phyloP scores from a whole-genome alignment of 768 basidiomycete species.

The Psilocybe azurescens region DNA sequence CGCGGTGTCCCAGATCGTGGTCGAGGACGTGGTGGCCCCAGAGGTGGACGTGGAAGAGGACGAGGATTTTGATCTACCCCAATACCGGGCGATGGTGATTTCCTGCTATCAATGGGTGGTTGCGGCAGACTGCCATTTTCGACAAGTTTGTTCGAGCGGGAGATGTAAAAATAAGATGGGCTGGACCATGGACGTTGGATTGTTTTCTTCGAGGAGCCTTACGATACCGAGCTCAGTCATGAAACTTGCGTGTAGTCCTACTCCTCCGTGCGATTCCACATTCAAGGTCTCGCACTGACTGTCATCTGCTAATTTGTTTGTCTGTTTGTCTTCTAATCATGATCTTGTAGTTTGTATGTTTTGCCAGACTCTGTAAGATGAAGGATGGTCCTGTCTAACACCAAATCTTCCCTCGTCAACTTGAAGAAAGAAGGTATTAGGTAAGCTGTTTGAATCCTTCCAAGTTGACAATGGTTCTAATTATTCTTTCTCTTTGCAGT shows the following conservation, averaged over 20 bases:
- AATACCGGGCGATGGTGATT: not conserved
- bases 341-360: conserved; percentile 22
- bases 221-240: not conserved
- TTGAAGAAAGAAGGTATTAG: too few relatives aligned
- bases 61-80: conserved; percentile 33
- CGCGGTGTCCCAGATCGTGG: conserved; percentile 57
- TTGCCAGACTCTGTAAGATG: not conserved
- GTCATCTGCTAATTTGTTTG: conserved; percentile 12
- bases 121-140: not conserved
- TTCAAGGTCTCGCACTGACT: conserved; percentile 14
- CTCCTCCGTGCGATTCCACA: conserved; percentile 16
- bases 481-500: too few relatives aligned
- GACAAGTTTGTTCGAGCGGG: conserved; percentile 7
- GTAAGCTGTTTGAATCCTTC: too few relatives aligned
- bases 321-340: conserved; percentile 19
- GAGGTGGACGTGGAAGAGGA: conserved; percentile 54
- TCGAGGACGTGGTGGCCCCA: conserved; percentile 58
- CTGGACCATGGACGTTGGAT: not conserved
- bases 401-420: too few relatives aligned
- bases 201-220: not conserved
- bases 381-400: not conserved
- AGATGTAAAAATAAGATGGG: conserved; percentile 18
- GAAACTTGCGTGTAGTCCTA: conserved; percentile 13
- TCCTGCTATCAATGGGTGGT: not conserved
- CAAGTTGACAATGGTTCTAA: too few relatives aligned